phyloP scores from a whole-genome alignment of 2,329 filamentous ascomycete genomes.

The Arthroderma uncinatum region DNA sequence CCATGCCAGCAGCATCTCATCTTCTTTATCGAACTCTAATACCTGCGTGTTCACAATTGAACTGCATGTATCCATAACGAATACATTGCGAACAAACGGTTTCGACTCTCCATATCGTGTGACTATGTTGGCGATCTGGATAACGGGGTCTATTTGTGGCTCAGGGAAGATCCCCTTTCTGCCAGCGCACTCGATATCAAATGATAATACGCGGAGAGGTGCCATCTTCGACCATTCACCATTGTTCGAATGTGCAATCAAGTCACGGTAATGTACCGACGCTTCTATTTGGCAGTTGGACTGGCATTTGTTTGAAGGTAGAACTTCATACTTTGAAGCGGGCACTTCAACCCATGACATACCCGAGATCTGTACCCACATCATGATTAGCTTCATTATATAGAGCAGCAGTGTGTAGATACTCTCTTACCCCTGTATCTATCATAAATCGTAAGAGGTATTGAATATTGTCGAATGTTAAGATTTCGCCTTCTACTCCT shows the following conservation, averaged over 20 bases:
- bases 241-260: constrained; percentile 77
- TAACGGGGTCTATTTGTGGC: constrained; percentile 80
- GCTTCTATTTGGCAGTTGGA: constrained; percentile 97
- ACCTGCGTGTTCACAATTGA: constrained; percentile 92
- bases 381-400: not conserved
- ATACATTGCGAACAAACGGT: constrained; percentile 91
- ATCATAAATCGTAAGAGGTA: constrained; percentile 97
- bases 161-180: constrained; percentile 97
- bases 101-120: constrained; percentile 91
- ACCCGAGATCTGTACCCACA: constrained; percentile 55
- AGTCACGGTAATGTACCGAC: constrained; percentile 64
- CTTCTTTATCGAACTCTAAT: constrained; percentile 67
- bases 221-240: constrained; percentile 99
- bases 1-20: constrained; percentile 87
- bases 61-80: constrained; percentile 85
- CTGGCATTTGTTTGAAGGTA: constrained; percentile 56
- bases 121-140: constrained; percentile 95
- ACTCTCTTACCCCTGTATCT: constrained; percentile 60
- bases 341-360: constrained; percentile 97
- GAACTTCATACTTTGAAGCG: constrained; percentile 58
- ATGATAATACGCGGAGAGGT: constrained; percentile 80
- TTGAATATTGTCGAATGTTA: constrained; percentile 93
- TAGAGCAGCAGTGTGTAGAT: not conserved
- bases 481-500: constrained; percentile 50
- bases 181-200: constrained; percentile 97